Evolutionary conservation across 768 basidiomycete species (phyloP).

Genomic region (Termitomyces titanicus): DNA sequence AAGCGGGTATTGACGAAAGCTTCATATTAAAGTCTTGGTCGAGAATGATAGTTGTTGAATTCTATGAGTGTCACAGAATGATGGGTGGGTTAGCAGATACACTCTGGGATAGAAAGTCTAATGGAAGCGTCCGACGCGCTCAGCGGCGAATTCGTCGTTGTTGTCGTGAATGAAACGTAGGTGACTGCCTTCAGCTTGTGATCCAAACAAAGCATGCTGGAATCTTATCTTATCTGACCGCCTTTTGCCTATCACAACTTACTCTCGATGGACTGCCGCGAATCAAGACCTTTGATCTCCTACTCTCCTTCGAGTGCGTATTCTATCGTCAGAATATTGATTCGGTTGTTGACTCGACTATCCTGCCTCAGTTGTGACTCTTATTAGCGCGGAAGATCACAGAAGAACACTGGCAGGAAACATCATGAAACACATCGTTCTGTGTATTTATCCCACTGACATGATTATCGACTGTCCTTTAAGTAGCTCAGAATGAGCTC

Average conservation of each 20-base stretch:
- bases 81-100: slow-evolving; percentile 1
- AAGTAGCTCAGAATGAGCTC: background rate
- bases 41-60: background rate
- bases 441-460: background rate
- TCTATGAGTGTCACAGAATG: background rate
- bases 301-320: background rate
- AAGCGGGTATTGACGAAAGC: slow-evolving; percentile 21
- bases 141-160: slow-evolving; percentile 4
- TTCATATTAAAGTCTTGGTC: slow-evolving; percentile 1
- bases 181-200: slow-evolving; percentile 7
- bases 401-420: too few species aligned
- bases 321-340: background rate
- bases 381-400: too few species aligned
- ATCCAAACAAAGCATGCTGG: background rate
- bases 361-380: too few species aligned
- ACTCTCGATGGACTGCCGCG: too few species aligned
- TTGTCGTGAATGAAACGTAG: slow-evolving; percentile 13
- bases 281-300: too few species aligned
- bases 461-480: background rate
- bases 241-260: too few species aligned
- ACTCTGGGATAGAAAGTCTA: background rate
- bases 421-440: background rate
- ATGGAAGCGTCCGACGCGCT: slow-evolving; percentile 1
- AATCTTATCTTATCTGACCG: background rate
- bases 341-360: background rate